A percentile compares a stretch with the other conserved stretches of the same genome.
These are phyloP conservation scores for Cercospora sp. DNA, from an alignment of 2,329 filamentous ascomycete species.

Conservation along the genomic window DNA sequence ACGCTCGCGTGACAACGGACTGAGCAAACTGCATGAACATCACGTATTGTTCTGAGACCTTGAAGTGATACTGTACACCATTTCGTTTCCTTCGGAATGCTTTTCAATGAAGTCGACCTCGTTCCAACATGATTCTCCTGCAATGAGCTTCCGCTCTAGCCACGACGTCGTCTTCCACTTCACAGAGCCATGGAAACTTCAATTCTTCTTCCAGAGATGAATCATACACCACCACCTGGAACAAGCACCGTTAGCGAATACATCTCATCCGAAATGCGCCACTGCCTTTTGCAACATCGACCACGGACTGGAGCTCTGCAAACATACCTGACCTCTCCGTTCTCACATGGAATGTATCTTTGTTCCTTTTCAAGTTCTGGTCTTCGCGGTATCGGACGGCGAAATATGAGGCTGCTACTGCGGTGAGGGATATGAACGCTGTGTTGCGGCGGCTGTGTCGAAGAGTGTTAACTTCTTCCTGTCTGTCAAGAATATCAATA, in stretches of 20 bases:
- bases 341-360: conserved; percentile 17
- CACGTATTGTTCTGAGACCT: background rate
- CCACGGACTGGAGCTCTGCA: no score
- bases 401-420: conserved; percentile 14
- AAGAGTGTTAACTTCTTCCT: no score
- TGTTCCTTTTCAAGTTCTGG: conserved; percentile 16
- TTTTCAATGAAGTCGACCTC: background rate
- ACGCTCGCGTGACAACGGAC: background rate
- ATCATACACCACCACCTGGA: background rate
- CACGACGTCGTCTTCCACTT: background rate
- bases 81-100: background rate
- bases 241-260: background rate
- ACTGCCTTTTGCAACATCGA: background rate
- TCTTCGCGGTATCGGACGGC: conserved; percentile 11
- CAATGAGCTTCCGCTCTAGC: background rate
- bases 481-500: no score
- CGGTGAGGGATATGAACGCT: conserved; percentile 11
- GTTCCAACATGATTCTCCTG: background rate
- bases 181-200: background rate
- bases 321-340: conserved; percentile 18
- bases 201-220: background rate
- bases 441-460: conserved; percentile 16
- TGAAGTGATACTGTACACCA: background rate
- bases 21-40: background rate
- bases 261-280: no score